These are phyloP conservation scores for Ophioceras dolichostomum DNA, from an alignment of 2,329 filamentous ascomycete genomes.

Conservation along the genomic window DNA sequence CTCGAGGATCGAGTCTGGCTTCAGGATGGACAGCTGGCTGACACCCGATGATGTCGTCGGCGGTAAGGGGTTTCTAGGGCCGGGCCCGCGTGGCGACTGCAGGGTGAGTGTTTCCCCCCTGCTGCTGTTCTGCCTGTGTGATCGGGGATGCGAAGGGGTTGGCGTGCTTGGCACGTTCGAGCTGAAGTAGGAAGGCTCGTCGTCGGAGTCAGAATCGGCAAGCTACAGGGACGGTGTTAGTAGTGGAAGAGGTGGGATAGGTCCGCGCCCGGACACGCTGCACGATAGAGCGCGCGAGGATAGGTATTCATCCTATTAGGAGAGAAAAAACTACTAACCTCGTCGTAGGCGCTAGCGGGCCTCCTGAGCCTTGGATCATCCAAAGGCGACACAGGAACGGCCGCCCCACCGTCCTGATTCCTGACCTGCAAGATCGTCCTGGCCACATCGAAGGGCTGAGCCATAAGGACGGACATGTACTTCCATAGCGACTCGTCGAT, in stretches of 20 bases:
- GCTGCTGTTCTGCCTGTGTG: conserved; percentile 18
- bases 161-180: conserved; percentile 47
- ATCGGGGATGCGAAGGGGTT: conserved; percentile 24
- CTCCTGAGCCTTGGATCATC: conserved; percentile 7
- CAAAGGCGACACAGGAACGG: background rate
- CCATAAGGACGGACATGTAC: conserved; percentile 78
- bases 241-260: too few species aligned
- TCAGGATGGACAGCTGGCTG: conserved; percentile 55
- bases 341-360: background rate
- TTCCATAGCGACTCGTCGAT: conserved; percentile 83
- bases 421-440: conserved; percentile 83
- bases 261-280: background rate
- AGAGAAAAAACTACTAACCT: background rate
- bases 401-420: conserved; percentile 37
- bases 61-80: conserved; percentile 4
- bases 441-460: conserved; percentile 94
- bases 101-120: conserved; percentile 16
- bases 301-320: background rate
- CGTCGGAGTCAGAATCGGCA: conserved; percentile 58
- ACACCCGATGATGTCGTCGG: conserved; percentile 28
- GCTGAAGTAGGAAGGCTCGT: conserved; percentile 78
- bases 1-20: conserved; percentile 71
- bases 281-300: background rate
- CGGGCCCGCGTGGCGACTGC: background rate
- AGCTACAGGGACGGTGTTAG: conserved; percentile 12